Conservation (phyloP, 2,329 filamentous ascomycete genomes). For the Anthostomella pinea region DNA sequence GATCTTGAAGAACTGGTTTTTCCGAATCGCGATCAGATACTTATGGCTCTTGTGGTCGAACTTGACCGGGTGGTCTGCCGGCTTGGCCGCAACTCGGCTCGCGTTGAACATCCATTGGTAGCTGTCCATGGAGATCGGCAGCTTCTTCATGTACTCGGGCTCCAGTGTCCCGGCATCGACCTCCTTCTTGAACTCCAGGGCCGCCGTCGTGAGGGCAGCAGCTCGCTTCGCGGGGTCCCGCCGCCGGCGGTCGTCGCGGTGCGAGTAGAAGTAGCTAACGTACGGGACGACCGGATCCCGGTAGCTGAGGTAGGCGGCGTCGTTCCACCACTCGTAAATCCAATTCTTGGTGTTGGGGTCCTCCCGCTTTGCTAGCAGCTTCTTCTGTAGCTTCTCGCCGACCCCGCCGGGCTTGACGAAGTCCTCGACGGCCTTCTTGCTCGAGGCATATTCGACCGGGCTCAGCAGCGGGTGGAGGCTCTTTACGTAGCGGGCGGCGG, state of each 20-base stretch:
- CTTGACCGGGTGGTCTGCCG: slow-evolving; percentile 80
- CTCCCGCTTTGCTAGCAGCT: slow-evolving; percentile 74
- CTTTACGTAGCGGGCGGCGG: slow-evolving; percentile 75
- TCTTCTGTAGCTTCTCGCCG: slow-evolving; percentile 82
- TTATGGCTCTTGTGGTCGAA: slow-evolving; percentile 72
- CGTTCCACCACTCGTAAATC: slow-evolving; percentile 98
- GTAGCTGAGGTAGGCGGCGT: slow-evolving; percentile 87
- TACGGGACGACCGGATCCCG: slow-evolving; percentile 96
- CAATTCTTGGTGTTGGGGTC: slow-evolving; percentile 86
- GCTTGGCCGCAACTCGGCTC: slow-evolving; percentile 78
- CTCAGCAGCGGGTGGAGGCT: slow-evolving; percentile 73
- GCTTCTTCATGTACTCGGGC: slow-evolving; percentile 98
- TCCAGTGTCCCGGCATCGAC: slow-evolving; percentile 81
- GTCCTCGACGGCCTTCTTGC: slow-evolving; percentile 79
- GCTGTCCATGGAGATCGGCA: slow-evolving; percentile 96
- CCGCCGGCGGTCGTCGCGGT: slow-evolving; percentile 86
- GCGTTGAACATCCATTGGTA: slow-evolving; percentile 99
- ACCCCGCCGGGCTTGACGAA: slow-evolving; percentile 85
- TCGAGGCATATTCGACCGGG: slow-evolving; percentile 64
- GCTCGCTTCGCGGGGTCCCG: slow-evolving; percentile 89
- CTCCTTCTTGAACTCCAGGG: slow-evolving; percentile 90
- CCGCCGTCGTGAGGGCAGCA: slow-evolving; percentile 81
- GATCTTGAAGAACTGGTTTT: slow-evolving; percentile 98
- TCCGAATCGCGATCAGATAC: slow-evolving; percentile 85
- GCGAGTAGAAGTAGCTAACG: slow-evolving; percentile 99